Evolutionary conservation across 2,329 filamentous ascomycete species (phyloP).

Genomic region (Fusarium gaditjirri): DNA sequence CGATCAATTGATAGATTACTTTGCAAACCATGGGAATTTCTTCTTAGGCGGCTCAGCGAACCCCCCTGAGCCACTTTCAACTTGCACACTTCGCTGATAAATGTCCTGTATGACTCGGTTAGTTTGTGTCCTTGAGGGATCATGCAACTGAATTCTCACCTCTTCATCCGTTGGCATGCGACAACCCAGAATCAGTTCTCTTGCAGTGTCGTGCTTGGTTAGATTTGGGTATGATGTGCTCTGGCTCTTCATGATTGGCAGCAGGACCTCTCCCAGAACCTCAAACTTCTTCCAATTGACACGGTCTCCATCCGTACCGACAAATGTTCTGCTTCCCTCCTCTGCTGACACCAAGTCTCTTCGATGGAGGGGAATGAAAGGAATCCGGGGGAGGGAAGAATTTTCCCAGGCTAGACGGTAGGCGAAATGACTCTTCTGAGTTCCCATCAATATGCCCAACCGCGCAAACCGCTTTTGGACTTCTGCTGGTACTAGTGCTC

Average conservation of each 20-base stretch:
- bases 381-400: slow-evolving; percentile 87
- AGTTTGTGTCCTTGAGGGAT: slow-evolving; percentile 18
- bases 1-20: slow-evolving; percentile 47
- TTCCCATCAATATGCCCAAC: slow-evolving; percentile 90
- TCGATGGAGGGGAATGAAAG: slow-evolving; percentile 89
- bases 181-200: slow-evolving; percentile 82
- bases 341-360: slow-evolving; percentile 92
- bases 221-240: slow-evolving; percentile 82
- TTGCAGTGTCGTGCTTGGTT: slow-evolving; percentile 73
- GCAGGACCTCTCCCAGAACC: slow-evolving; percentile 89
- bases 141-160: slow-evolving; percentile 64
- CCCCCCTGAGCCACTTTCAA: slow-evolving; percentile 63
- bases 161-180: slow-evolving; percentile 88
- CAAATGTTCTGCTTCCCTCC: slow-evolving; percentile 89
- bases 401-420: slow-evolving; percentile 99
- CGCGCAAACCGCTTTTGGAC: slow-evolving; percentile 87
- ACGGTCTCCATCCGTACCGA: slow-evolving; percentile 76
- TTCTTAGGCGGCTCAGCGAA: slow-evolving; percentile 65
- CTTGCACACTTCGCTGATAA: slow-evolving; percentile 69
- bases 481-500: slow-evolving; percentile 76
- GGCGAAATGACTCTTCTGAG: slow-evolving; percentile 90
- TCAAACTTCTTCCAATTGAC: slow-evolving; percentile 99
- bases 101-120: slow-evolving; percentile 62
- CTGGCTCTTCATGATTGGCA: slow-evolving; percentile 92
- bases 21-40: slow-evolving; percentile 74